These are phyloP conservation scores for Punctularia strigosozonata DNA, from an alignment of 768 basidiomycete genomes.

Conservation along the genomic window DNA sequence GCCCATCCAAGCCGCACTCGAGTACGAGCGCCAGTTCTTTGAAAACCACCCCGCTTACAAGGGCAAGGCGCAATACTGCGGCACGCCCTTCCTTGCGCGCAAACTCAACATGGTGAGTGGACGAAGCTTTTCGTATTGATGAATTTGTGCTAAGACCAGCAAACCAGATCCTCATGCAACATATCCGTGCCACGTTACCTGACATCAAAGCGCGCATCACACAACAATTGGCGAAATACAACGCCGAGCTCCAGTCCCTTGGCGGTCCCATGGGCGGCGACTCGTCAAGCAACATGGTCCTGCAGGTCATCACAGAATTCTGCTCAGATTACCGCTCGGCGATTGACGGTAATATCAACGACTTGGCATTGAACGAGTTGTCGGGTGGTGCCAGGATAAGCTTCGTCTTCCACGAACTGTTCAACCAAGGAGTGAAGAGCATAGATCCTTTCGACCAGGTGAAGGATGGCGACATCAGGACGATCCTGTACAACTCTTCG, in stretches of 20 bases:
- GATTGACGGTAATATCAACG: conserved; percentile 96
- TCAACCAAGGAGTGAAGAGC: conserved; percentile 89
- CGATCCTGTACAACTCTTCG: conserved; percentile 94
- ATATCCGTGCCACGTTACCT: conserved; percentile 94
- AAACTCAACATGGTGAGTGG: conserved; percentile 82
- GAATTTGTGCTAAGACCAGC: not conserved
- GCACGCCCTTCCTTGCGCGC: conserved; percentile 91
- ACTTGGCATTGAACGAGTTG: conserved; percentile 88
- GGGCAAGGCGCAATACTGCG: conserved; percentile 90
- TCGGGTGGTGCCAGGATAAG: conserved; percentile 98
- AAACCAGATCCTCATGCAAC: conserved; percentile 94
- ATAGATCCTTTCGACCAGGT: conserved; percentile 99
- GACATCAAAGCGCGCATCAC: conserved; percentile 95
- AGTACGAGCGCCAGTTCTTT: conserved; percentile 86
- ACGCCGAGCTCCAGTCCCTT: conserved; percentile 67
- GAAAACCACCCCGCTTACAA: conserved; percentile 91
- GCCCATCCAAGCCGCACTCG: conserved; percentile 74
- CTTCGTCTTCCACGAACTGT: conserved; percentile 98
- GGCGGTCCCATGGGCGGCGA: conserved; percentile 82
- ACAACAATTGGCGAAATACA: conserved; percentile 84
- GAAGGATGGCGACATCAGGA: conserved; percentile 96
- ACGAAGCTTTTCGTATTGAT: not conserved
- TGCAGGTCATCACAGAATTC: conserved; percentile 98
- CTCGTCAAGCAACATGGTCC: conserved; percentile 83
- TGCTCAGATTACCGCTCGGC: conserved; percentile 92